Base-by-base conservation (phyloP, 305 asterid genomes). In the Petunia hybrid region DNA sequence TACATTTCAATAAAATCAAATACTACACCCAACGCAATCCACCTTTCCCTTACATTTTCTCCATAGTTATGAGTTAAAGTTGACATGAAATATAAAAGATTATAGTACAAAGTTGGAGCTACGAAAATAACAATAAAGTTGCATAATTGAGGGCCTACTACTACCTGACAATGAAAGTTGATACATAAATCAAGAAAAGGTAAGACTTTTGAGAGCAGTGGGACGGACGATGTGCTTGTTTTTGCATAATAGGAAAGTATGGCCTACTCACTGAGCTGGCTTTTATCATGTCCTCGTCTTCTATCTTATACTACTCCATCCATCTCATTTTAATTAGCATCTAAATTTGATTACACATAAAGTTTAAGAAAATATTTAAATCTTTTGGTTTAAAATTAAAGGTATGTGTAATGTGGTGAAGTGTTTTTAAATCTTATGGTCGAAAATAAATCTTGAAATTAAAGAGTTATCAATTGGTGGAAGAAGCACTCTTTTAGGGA, bases 241-340 rank as follows among this genome's bases (percentile, higher is more conserved):
- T 48, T 46, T 46, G 77, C 84, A 53, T 63, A 43, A 63, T 64
- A 59, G 81, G 80, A 80, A 83, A 65, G 81, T 79, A 55, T 77
- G 79, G 75, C 36, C 83, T 71, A 70, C 65, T 8, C 3, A n/a
- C 56, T 53, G 70, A 66, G 77, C 76, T 80, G 78, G 75, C 74
- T 41, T 64, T 14, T 66, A 55, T 66, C 48, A n/a, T 35, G 74
- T 40, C 68, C 63, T 56, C 55, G 65, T 73, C 12, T n/a, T 40
- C n/a, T 48, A 48, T 48, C 56, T 1, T 53, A 53, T 53, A 53
- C 1, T 2, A 53, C 12, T 10, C 3, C 9, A 53, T 53, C 16
- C 41, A 22, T 22, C 31, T 22, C 31, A 22, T 22, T 22, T 22
- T 22, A 22, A 22, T 22, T 22, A 22, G 31, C 31, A 22, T 22